Evolutionary conservation across 371 early-diverging fungal genomes (phyloP).

Genomic region (Chytridium lagenaria): DNA sequence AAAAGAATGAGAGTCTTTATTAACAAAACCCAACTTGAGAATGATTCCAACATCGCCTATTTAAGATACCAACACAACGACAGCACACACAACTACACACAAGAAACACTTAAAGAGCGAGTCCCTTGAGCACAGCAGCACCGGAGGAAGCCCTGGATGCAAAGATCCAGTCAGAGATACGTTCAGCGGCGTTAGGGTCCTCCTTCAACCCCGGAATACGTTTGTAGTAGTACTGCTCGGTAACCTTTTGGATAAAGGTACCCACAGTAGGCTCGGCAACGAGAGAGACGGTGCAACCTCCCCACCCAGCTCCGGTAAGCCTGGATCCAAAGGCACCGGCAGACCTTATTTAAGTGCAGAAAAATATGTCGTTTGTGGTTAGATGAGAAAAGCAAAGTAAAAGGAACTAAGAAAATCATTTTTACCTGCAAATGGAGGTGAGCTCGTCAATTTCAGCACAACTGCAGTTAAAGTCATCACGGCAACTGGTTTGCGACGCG

Average conservation of each 20-base stretch:
- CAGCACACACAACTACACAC: too few species aligned
- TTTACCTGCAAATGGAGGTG: slow-evolving; percentile 66
- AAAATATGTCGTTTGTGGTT: too few species aligned
- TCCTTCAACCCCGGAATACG: slow-evolving; percentile 63
- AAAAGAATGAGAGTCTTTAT: too few species aligned
- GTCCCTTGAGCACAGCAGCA: slow-evolving; percentile 38
- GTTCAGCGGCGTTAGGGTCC: slow-evolving; percentile 31
- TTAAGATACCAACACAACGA: too few species aligned
- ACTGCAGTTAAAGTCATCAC: slow-evolving; percentile 82
- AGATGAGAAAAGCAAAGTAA: too few species aligned
- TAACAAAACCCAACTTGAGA: too few species aligned
- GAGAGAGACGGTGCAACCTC: slow-evolving; percentile 90
- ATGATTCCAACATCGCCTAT: too few species aligned
- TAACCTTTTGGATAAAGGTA: slow-evolving; percentile 68
- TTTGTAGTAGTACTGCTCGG: slow-evolving; percentile 71
- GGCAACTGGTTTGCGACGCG: slow-evolving; percentile 84
- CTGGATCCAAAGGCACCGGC: slow-evolving; percentile 37
- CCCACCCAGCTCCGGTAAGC: slow-evolving; percentile 95
- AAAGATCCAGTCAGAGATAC: slow-evolving; percentile 48
- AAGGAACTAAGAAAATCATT: too few species aligned
- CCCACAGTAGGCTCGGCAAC: slow-evolving; percentile 71
- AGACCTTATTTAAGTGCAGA: slow-evolving; percentile 15
- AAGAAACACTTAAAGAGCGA: slow-evolving; percentile 5
- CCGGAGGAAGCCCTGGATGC: slow-evolving; percentile 47
- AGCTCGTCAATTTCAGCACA: slow-evolving; percentile 87